Conservation (phyloP, 371 early-diverging fungal genomes). For the Paraphysoderma sedebokerense region DNA sequence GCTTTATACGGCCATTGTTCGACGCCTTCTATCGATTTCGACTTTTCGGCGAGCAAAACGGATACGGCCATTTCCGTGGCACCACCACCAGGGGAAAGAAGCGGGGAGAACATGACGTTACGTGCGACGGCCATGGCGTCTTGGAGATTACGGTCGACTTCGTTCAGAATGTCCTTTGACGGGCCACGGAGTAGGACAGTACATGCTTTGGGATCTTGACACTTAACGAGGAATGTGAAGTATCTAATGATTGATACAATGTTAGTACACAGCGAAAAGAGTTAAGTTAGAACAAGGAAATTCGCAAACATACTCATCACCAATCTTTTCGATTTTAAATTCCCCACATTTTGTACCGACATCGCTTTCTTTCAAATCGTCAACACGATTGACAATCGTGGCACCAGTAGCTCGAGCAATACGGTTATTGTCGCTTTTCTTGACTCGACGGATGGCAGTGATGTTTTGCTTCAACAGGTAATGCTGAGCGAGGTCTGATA, state of each 20-base stretch:
- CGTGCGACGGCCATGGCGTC: constrained; percentile 99
- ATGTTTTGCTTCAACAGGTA: constrained; percentile 94
- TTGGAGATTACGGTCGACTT: constrained; percentile 98
- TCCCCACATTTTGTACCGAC: constrained; percentile 91
- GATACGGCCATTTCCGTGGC: constrained; percentile 99
- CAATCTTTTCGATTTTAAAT: constrained; percentile 95
- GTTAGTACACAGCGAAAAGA: neutral
- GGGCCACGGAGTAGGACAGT: constrained; percentile 97
- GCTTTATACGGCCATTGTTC: constrained; percentile 93
- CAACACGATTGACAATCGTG: constrained; percentile 91
- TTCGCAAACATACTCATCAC: constrained; percentile 65
- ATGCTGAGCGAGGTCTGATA: constrained; percentile 86
- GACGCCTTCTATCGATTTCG: constrained; percentile 76
- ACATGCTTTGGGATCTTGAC: constrained; percentile 97
- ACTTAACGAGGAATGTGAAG: constrained; percentile 88
- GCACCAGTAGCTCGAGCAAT: constrained; percentile 97
- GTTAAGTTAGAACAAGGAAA: constrained; percentile 3
- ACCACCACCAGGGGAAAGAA: constrained; percentile 95
- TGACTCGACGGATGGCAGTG: constrained; percentile 96
- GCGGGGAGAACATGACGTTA: constrained; percentile 90
- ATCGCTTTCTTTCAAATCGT: constrained; percentile 89
- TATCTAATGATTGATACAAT: constrained; percentile 20
- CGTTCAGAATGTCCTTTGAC: constrained; percentile 95
- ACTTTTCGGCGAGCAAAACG: constrained; percentile 71
- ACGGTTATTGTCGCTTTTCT: constrained; percentile 98